Base-by-base conservation (phyloP, 2,329 filamentous ascomycete genomes). In the Alternaria consortialis region DNA sequence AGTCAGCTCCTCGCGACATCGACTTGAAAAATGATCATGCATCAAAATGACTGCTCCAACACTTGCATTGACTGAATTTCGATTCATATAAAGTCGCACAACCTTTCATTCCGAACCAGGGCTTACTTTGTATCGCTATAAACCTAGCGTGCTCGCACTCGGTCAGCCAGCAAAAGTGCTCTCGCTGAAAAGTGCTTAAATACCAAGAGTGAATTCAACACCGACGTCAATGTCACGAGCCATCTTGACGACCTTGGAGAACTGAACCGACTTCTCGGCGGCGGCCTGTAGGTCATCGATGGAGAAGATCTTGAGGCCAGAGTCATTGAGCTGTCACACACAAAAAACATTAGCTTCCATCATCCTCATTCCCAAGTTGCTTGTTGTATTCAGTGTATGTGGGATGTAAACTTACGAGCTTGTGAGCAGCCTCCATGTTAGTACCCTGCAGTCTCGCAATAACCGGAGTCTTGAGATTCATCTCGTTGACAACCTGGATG, bases 161-260 rank as follows among this genome's bases (percentile, higher is more conserved):
- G 20, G 20, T 20, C 46, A 65, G 57, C 60, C 31, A 42, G 58
- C 32, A 53, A 56, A 52, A 47, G 58, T 20, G 51, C 32, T 40
- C 57, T 56, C 43, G 54, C 37, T 34, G 50, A 66, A 58, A 32
- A 46, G 55, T 53, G 63, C 55, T 72, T 92, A 98, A 85, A 97
- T 97, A 84, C 93, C 94, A 62, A 80, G 76, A 60, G 76, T 80
- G 66, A 79, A 80, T 56, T 80, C 77, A 62, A 98, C 94, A 74
- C 94, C 94, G 69, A 98, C 94, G 77, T 98, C 95, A 77, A 97
- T 97, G 74, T 97, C 94, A 75, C 94, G 91, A 74, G 95, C 92
- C 90, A 97, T 91, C 90, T 98, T 98, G 76, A 99, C 95, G 71
- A 99, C 92, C 88, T 97, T 98, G 75, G 93, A 97, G 82, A 99